A percentile compares a stretch with the other conserved stretches of the same genome.
phyloP scores from a whole-genome alignment of 805 yeast species.

The Kodamaea laetipori region DNA sequence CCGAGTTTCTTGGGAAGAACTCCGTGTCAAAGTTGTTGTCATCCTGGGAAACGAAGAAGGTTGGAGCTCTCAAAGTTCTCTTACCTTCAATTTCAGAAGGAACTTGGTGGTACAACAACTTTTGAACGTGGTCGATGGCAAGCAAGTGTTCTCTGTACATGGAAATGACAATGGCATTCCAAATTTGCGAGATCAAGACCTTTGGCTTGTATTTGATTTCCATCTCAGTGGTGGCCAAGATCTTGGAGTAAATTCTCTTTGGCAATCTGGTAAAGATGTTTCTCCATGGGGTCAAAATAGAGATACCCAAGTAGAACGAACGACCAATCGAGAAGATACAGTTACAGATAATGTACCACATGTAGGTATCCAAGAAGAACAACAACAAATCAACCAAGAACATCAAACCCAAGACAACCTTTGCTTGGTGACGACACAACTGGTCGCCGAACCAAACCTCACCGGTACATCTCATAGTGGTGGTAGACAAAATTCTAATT shows the following conservation, averaged over 20 bases:
- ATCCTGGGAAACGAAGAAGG: conserved; percentile 97
- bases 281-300: conserved; percentile 99
- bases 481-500: conserved; percentile 81
- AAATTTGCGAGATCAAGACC: conserved; percentile 95
- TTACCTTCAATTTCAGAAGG: conserved; percentile 98
- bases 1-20: conserved; percentile 95
- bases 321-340: conserved; percentile 95
- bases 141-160: conserved; percentile 99
- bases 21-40: conserved; percentile 93
- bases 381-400: conserved; percentile 86
- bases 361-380: conserved; percentile 97
- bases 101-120: conserved; percentile 95
- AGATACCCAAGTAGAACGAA: conserved; percentile 97
- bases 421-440: conserved; percentile 84
- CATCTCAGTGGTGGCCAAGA: conserved; percentile 98
- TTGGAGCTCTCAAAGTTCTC: conserved; percentile 97
- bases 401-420: conserved; percentile 90
- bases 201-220: conserved; percentile 98
- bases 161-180: conserved; percentile 98
- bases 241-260: conserved; percentile 97
- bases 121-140: conserved; percentile 98
- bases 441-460: conserved; percentile 82
- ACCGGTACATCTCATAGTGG: conserved; percentile 93
- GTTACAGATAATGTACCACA: conserved; percentile 97
- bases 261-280: conserved; percentile 97